phyloP scores from a whole-genome alignment of 139 green algal genomes.

The Zygnema cylindricum region DNA sequence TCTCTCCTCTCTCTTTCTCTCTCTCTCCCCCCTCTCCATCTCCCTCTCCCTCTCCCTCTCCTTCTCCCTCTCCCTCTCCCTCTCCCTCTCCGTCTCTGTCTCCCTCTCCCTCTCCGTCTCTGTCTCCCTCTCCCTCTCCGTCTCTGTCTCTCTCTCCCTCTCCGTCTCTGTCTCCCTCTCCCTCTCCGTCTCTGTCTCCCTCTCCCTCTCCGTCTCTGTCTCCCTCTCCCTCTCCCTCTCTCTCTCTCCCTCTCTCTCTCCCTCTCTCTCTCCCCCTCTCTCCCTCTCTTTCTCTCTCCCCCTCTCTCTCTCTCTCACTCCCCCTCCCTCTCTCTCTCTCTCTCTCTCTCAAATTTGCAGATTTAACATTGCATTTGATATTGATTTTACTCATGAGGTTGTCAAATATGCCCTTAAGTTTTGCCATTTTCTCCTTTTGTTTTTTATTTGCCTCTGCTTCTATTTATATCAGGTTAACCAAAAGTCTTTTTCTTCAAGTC shows the following conservation, averaged over 20 bases:
- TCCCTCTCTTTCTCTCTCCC: constrained; percentile 23
- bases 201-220: constrained; percentile 14
- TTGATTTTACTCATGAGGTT: no score
- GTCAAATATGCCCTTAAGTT: neutral
- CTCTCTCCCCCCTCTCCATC: neutral
- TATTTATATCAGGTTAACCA: neutral
- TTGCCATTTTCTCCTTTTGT: neutral
- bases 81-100: neutral
- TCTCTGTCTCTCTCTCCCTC: neutral
- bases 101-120: neutral
- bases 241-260: neutral
- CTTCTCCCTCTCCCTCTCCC: neutral
- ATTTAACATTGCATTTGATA: neutral
- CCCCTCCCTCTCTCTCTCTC: constrained; percentile 26
- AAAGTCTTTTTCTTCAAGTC: neutral
- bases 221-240: constrained; percentile 22
- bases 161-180: neutral
- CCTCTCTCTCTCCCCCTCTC: constrained; percentile 8
- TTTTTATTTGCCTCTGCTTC: neutral
- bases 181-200: constrained; percentile 10
- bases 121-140: neutral
- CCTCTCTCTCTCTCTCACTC: constrained; percentile 9
- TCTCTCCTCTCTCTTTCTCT: neutral
- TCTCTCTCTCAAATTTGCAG: constrained; percentile 5
- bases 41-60: no score